Evolutionary conservation across 169 alveolate species (phyloP).

Genomic region (Nephromyces sp.): DNA sequence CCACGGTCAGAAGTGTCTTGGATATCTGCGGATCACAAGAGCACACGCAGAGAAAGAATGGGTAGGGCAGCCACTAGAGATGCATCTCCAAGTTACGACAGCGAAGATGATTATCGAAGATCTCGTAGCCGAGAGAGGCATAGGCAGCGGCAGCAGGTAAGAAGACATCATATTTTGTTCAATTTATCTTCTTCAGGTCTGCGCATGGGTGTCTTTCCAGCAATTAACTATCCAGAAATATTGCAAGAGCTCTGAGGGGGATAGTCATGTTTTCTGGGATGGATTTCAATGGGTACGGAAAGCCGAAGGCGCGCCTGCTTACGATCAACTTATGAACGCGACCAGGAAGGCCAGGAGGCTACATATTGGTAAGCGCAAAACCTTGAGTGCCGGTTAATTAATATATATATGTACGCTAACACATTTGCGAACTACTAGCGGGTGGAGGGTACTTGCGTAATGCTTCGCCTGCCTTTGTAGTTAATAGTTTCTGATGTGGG

Average conservation of each 20-base stretch:
- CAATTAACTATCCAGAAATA: conserved; percentile 21
- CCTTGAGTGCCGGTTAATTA: too few species aligned
- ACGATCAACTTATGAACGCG: conserved; percentile 22
- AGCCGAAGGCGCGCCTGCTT: neutral
- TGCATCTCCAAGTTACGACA: conserved; percentile 13
- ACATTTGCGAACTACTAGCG: too few species aligned
- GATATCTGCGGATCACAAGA: too few species aligned
- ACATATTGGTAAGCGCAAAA: conserved; percentile 22
- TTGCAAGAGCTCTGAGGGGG: conserved; percentile 17
- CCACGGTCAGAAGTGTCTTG: too few species aligned
- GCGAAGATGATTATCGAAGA: conserved; percentile 24
- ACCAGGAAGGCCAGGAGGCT: conserved; percentile 22
- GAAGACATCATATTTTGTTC: neutral
- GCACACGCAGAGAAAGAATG: neutral
- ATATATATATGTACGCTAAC: too few species aligned
- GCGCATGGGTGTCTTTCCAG: neutral
- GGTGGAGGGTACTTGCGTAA: too few species aligned
- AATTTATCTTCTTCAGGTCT: neutral
- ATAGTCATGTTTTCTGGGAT: conserved; percentile 26
- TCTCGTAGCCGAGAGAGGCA: conserved; percentile 19
- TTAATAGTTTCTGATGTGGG: neutral
- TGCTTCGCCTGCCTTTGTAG: too few species aligned
- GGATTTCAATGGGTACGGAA: conserved; percentile 30
- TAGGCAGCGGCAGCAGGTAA: conserved; percentile 9
- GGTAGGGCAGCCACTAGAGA: too few species aligned